Evolutionary conservation across 2,329 filamentous ascomycete genomes (phyloP), one percentile per base, ranked within the genome.

Genomic region (Trichoderma koningii): DNA sequence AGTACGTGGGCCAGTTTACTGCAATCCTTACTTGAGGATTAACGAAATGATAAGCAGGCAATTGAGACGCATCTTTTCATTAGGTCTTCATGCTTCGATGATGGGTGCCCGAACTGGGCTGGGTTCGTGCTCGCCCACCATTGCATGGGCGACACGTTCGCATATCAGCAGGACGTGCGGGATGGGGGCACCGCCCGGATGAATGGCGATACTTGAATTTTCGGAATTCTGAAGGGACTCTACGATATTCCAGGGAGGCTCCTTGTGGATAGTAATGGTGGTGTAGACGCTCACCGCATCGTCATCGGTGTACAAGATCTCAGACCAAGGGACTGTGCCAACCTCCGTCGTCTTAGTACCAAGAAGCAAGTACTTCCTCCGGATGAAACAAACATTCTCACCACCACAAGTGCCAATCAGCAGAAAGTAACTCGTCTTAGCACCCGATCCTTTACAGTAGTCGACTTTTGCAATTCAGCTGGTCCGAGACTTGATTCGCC

Each of bases 401-500:
- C 30, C 30, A 34, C 9, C 12, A 10, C 9, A 51, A 12, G 48
- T 51, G 48, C 48, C 26, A 52, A 34, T 52, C 28, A 34, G 7
- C 26, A 51, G 7, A 26, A 30, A n/a, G 23, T 51, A 28, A 51
- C 48, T 12, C 17, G 56, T 48, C 23, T 21, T 17, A 48, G 45
- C 17, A 38, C 38, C 44, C 10, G 15, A 38, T 42, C 21, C 21
- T 23, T 23, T n/a, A 28, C 6, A 59, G 34, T 62, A 23, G 47
- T 50, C 48, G 26, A 38, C 15, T 53, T 53, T 21, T 62, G 59
- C 48, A 51, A 23, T 38, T 34, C 30, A 34, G 48, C 48, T 53
- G 59, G 47, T 53, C 59, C 14, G n/a, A 41, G 14, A 34, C 19
- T n/a, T 14, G n/a, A 62, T 62, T 62, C 59, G 59, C 41, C 21